These are phyloP conservation scores for Dactylellina drechsleri DNA, from an alignment of 2,329 filamentous ascomycete species.

Conservation along the genomic window DNA sequence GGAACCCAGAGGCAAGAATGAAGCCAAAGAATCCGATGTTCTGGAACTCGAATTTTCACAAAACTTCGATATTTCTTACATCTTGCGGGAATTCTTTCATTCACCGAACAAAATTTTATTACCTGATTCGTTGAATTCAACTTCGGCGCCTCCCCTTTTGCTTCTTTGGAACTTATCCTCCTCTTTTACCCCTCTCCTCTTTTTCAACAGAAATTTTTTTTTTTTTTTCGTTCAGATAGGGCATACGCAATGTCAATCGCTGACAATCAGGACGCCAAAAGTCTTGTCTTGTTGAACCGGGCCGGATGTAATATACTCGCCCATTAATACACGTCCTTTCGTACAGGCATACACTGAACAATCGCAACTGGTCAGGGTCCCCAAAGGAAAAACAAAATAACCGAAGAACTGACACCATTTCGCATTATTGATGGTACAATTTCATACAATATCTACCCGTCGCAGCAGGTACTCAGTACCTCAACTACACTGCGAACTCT, in stretches of 20 bases:
- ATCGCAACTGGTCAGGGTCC: slow-evolving; percentile 1
- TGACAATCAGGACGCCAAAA: neutral
- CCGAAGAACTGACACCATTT: no score
- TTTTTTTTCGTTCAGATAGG: slow-evolving; percentile 1
- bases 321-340: no score
- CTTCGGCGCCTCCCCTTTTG: no score
- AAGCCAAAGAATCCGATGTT: neutral
- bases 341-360: no score
- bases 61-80: no score
- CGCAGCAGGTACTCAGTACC: neutral
- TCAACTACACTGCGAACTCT: no score
- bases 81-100: no score
- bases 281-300: neutral
- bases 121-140: no score
- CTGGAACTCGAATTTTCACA: neutral
- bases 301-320: neutral
- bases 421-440: slow-evolving; percentile 1
- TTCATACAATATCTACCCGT: slow-evolving; percentile 12
- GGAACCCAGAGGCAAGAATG: neutral
- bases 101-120: no score
- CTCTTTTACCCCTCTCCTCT: no score
- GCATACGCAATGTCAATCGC: slow-evolving; percentile 26
- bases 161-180: no score
- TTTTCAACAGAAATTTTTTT: no score
- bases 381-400: neutral